A percentile compares a stretch with the other conserved stretches of the same genome.
Evolutionary conservation across 192 early-diverging fungal genomes (phyloP).

Genomic region (Kappamyces sp.): DNA sequence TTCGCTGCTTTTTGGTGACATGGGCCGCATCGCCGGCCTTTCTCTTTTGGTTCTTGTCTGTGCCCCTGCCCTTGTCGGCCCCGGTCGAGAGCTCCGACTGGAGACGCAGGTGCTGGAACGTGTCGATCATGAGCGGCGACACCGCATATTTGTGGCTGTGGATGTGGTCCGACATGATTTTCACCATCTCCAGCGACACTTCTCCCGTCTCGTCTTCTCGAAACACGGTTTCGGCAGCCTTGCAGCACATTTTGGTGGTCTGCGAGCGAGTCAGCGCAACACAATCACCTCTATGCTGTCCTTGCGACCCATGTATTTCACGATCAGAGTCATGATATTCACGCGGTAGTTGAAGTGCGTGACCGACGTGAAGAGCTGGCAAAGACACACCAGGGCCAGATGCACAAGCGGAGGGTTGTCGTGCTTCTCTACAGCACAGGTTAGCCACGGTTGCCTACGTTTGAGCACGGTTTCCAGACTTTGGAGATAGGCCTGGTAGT

Average conservation of each 20-base stretch:
- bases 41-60: conserved; percentile 23
- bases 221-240: conserved; percentile 75
- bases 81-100: conserved; percentile 70
- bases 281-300: conserved; percentile 38
- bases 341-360: conserved; percentile 96
- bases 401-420: conserved; percentile 23
- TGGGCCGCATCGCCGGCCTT: conserved; percentile 45
- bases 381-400: conserved; percentile 75
- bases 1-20: conserved; percentile 51
- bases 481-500: conserved; percentile 82
- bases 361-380: conserved; percentile 69
- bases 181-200: conserved; percentile 78
- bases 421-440: neutral
- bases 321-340: conserved; percentile 79
- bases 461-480: conserved; percentile 51
- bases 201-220: conserved; percentile 80
- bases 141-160: conserved; percentile 72
- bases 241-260: conserved; percentile 65
- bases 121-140: conserved; percentile 52
- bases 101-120: conserved; percentile 76
- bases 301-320: conserved; percentile 65
- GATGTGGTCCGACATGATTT: conserved; percentile 76
- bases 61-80: conserved; percentile 33
- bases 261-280: conserved; percentile 21
- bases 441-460: conserved; percentile 4